Percentiles rank a stretch among this genome's conserved stretches.
Conservation (phyloP, 768 basidiomycete genomes). For the Pleurotus platypus region DNA sequence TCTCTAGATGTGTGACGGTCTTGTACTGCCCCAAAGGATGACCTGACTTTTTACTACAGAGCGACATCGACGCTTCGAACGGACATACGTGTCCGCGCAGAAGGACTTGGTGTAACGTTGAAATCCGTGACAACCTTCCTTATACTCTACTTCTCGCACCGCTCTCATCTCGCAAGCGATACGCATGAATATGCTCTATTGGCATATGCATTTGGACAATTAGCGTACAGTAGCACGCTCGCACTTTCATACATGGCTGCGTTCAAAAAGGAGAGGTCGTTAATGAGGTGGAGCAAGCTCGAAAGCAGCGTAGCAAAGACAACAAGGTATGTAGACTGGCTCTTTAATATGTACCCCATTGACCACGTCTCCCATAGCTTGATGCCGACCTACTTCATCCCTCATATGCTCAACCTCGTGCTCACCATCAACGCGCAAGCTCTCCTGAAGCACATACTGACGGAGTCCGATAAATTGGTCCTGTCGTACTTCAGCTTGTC, state of each 20-base stretch:
- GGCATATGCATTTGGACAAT: constrained; percentile 86
- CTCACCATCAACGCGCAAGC: constrained; percentile 86
- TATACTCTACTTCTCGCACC: constrained; percentile 32
- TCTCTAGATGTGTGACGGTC: constrained; percentile 10
- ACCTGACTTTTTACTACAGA: constrained; percentile 24
- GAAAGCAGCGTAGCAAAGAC: background rate
- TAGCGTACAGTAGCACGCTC: constrained; percentile 63
- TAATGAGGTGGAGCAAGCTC: background rate
- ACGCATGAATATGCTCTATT: constrained; percentile 56
- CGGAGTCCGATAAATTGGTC: constrained; percentile 92
- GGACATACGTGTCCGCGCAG: constrained; percentile 73
- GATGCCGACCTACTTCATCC: constrained; percentile 25
- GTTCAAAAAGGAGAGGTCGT: background rate
- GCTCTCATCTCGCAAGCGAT: background rate
- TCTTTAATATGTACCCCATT: too few relatives aligned
- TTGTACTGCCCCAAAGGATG: background rate
- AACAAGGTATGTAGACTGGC: too few relatives aligned
- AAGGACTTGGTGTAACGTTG: constrained; percentile 74
- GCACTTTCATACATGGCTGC: constrained; percentile 48
- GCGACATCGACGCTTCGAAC: constrained; percentile 69
- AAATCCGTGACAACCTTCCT: constrained; percentile 75
- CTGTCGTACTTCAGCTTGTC: constrained; percentile 76
- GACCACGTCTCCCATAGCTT: background rate
- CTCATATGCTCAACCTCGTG: constrained; percentile 55
- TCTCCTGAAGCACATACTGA: constrained; percentile 89